These are phyloP conservation scores for Fusarium secorum DNA, from an alignment of 2,329 filamentous ascomycete species.

Conservation along the genomic window DNA sequence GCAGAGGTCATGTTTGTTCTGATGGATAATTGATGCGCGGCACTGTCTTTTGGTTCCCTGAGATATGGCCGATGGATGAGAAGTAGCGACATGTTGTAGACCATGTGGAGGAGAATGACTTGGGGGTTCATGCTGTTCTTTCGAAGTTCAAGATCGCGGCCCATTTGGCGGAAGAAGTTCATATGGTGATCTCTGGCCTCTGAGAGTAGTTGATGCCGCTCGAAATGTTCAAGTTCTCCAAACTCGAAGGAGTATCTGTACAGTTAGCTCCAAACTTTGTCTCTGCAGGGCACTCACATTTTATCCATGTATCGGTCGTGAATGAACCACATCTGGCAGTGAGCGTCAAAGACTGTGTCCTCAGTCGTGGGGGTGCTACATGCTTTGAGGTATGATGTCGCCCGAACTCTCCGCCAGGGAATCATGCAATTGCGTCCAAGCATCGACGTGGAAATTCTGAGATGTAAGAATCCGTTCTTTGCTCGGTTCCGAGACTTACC, in stretches of 20 bases:
- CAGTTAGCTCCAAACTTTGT: background rate
- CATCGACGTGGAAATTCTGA: background rate
- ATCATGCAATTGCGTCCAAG: background rate
- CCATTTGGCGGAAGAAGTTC: background rate
- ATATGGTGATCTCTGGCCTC: background rate
- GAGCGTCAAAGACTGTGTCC: background rate
- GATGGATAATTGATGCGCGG: background rate
- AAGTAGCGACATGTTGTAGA: background rate
- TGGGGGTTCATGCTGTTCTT: background rate
- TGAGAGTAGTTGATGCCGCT: background rate
- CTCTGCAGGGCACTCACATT: background rate
- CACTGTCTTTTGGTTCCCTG: background rate
- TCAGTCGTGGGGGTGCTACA: background rate
- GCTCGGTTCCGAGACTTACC: rapidly evolving
- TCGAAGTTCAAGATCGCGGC: background rate
- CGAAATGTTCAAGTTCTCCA: background rate
- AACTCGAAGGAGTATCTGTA: background rate
- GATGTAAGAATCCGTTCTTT: background rate
- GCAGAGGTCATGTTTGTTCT: background rate
- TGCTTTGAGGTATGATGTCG: background rate
- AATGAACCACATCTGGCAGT: background rate
- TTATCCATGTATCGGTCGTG: background rate
- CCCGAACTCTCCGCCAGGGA: background rate
- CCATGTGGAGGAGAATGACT: background rate
- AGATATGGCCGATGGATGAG: background rate